These are phyloP conservation scores for Blastobotrys robertii DNA, from an alignment of 805 yeast species.

Conservation along the genomic window DNA sequence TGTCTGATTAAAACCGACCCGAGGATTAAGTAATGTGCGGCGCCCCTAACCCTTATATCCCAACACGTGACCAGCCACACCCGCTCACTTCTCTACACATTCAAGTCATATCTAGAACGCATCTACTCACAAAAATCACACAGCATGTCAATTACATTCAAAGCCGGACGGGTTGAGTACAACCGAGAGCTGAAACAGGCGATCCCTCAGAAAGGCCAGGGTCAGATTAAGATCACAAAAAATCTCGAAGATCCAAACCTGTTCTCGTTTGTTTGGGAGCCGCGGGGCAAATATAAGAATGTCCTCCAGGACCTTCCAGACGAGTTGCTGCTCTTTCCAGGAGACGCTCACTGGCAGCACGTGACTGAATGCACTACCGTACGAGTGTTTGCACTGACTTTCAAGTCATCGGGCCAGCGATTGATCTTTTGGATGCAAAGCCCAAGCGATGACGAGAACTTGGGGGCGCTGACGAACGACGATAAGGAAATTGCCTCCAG, in stretches of 20 bases:
- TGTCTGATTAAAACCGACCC: background rate
- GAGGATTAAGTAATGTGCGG: conserved; percentile 1
- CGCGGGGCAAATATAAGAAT: conserved; percentile 38
- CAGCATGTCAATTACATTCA: conserved; percentile 34
- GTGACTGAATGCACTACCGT: conserved; percentile 65
- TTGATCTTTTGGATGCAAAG: conserved; percentile 62
- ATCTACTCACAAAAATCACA: background rate
- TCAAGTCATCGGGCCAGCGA: conserved; percentile 52
- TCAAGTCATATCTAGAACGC: no score
- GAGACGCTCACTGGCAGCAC: conserved; percentile 72
- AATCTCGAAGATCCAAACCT: conserved; percentile 65
- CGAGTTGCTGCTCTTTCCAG: conserved; percentile 68
- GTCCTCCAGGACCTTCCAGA: conserved; percentile 29
- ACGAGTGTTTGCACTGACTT: conserved; percentile 60
- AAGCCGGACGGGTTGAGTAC: conserved; percentile 69
- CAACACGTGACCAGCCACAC: background rate
- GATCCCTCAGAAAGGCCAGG: conserved; percentile 63
- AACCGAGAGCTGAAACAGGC: conserved; percentile 50
- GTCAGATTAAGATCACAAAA: conserved; percentile 49
- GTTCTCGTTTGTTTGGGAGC: conserved; percentile 62
- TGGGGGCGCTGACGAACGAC: conserved; percentile 42
- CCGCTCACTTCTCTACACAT: background rate
- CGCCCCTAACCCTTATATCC: background rate
- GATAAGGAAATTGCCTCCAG: conserved; percentile 43
- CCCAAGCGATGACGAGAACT: conserved; percentile 49